Percentiles rank a stretch among this genome's conserved stretches.
Evolutionary conservation across 306 rosid species (phyloP).

Genomic region (Castanea sativa): DNA sequence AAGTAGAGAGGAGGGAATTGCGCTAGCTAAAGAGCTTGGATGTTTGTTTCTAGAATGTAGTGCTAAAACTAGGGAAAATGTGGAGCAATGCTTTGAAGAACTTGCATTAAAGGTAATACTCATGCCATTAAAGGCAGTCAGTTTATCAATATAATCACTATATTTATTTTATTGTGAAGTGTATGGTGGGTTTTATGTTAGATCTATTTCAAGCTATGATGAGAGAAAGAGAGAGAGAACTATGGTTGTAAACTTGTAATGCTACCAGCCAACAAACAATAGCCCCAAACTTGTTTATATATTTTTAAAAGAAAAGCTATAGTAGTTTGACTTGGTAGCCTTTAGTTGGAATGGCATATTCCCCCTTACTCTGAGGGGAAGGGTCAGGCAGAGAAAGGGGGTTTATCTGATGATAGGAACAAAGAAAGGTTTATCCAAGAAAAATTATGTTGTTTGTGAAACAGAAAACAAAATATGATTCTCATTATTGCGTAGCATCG

Average conservation of each 20-base stretch:
- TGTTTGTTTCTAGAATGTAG: slow-evolving; percentile 86
- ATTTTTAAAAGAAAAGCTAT: no score
- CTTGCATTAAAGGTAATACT: slow-evolving; percentile 76
- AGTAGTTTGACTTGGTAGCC: not conserved
- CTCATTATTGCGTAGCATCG: no score
- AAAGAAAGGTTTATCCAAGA: not conserved
- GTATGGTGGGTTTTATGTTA: not conserved
- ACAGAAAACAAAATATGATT: no score
- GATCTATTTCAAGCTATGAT: not conserved
- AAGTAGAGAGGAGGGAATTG: slow-evolving; percentile 83
- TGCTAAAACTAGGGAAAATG: slow-evolving; percentile 92
- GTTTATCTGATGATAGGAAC: not conserved
- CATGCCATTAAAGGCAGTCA: not conserved
- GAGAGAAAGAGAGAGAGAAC: no score
- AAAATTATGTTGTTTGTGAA: not conserved
- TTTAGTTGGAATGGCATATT: not conserved
- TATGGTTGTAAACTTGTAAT: no score
- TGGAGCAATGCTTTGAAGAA: slow-evolving; percentile 81
- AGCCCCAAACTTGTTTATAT: no score
- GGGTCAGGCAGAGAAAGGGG: not conserved
- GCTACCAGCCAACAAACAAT: no score
- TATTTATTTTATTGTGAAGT: not conserved
- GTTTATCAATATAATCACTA: not conserved
- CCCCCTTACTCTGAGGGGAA: not conserved
- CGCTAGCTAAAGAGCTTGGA: slow-evolving; percentile 83